Evolutionary conservation across 2,329 filamentous ascomycete species (phyloP), one percentile per base, ranked within the genome.

Genomic region (Colletotrichum sojae): DNA sequence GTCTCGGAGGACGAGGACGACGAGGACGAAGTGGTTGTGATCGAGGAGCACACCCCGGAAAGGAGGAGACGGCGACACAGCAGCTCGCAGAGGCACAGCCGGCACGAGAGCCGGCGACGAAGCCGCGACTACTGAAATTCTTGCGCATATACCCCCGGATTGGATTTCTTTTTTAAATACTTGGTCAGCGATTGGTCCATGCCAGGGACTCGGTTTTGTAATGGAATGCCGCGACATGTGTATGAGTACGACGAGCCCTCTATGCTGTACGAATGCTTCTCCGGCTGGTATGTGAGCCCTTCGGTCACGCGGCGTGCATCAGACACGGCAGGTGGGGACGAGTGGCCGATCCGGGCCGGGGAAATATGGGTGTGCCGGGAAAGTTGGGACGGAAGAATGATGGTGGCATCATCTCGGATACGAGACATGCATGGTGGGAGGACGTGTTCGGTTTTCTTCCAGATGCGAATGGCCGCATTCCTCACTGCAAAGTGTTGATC

Each of bases 21-120:
- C 12, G 75, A 77, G 51, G 72, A 78, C 55, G 66, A 76, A 58
- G 13, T 81, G 16, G 71, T 82, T 2, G 79, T 82, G 10, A 72
- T 79, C 43, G 79, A 81, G 72, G 80, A 81, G 59, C 73, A 77
- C 51, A 74, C 73, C 27, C 75, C 78, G 57, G 75, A 78, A 31
- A 72, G 75, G 43, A 71, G 75, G 66, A 67, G 73, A 36, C 43
- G 71, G 51, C 56, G 66, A 4, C 74, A 75, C 56, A 78, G 77
- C 55, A 57, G 64, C 46, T 67, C 64, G 13, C 54, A 22, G 20
- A 22, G 66, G 12, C 67, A 67, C 45, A 69, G 61, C 27, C 61
- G 62, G n/a, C 64, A 25, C 31, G 65, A 67, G 20, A 69, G 67
- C 27, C 62, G 67, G 46, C 63, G 51, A 45, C 56, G 63, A 16